Conservation (phyloP, 139 green algal genomes). For the Tetraselmis striata region DNA sequence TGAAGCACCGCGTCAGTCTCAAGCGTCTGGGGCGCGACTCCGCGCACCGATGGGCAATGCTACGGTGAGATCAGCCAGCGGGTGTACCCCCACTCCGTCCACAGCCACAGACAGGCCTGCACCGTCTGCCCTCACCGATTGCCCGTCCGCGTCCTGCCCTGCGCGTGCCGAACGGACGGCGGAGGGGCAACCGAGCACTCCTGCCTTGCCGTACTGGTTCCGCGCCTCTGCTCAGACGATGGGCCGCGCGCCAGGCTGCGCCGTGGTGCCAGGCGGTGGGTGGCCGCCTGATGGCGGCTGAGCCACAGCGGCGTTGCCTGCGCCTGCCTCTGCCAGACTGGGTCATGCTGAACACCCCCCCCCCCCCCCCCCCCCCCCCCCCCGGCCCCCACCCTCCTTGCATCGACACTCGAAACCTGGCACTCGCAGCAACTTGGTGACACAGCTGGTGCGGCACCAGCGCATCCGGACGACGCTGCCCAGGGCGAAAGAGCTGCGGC, state of each 20-base stretch:
- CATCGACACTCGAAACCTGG: no score
- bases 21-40: conserved; percentile 24
- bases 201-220: not conserved
- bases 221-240: not conserved
- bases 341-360: no score
- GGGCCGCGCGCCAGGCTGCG: not conserved
- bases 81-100: not conserved
- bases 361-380: no score
- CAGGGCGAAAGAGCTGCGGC: conserved; percentile 76
- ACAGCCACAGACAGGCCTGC: no score
- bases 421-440: conserved; percentile 80
- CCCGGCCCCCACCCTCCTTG: no score
- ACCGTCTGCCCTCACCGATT: no score
- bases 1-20: not conserved
- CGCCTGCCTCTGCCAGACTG: not conserved
- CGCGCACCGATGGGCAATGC: conserved; percentile 50
- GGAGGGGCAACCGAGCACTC: no score
- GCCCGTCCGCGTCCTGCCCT: no score
- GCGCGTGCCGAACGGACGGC: no score
- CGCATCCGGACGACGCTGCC: conserved; percentile 86
- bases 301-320: no score
- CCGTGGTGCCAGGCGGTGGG: not conserved
- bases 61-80: conserved; percentile 24
- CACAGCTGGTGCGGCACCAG: conserved; percentile 88
- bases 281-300: not conserved